Conservation (phyloP, 495 filamentous ascomycete species). For the Penicillium manginii region DNA sequence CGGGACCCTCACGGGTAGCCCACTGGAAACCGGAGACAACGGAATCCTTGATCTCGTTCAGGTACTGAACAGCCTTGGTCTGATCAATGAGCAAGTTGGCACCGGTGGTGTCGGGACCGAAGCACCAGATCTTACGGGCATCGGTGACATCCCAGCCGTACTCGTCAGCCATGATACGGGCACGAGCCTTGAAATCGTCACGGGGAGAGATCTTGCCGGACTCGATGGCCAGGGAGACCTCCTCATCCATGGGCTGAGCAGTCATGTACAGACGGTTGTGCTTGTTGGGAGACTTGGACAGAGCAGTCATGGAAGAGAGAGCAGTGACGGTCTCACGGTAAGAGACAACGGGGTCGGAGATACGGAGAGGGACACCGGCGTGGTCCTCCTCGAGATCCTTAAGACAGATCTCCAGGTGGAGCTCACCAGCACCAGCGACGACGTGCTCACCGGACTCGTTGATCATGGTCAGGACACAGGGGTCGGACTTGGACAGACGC, state of each 20-base stretch:
- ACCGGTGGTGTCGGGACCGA: conserved; percentile 96
- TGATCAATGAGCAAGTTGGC: conserved; percentile 99
- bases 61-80: conserved; percentile 99
- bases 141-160: conserved; percentile 99
- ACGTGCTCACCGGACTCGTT: conserved; percentile 95
- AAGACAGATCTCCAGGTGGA: conserved; percentile 99
- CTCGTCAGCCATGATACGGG: conserved; percentile 95
- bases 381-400: conserved; percentile 99
- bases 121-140: conserved; percentile 99
- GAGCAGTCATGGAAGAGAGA: conserved; percentile 87
- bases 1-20: conserved; percentile 95
- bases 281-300: conserved; percentile 99
- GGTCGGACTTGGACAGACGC: conserved; percentile 99
- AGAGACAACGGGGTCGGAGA: conserved; percentile 95
- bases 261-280: conserved; percentile 99
- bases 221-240: conserved; percentile 90
- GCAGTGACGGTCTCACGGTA: conserved; percentile 94
- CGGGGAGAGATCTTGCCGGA: conserved; percentile 87
- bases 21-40: conserved; percentile 99
- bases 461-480: conserved; percentile 91
- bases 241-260: conserved; percentile 87
- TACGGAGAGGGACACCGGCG: conserved; percentile 92
- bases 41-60: conserved; percentile 99
- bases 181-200: conserved; percentile 99
- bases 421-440: conserved; percentile 98